A percentile compares a stretch with the other conserved stretches of the same genome.
Conservation (phyloP, 306 rosid genomes). For the Potentilla sterilis region DNA sequence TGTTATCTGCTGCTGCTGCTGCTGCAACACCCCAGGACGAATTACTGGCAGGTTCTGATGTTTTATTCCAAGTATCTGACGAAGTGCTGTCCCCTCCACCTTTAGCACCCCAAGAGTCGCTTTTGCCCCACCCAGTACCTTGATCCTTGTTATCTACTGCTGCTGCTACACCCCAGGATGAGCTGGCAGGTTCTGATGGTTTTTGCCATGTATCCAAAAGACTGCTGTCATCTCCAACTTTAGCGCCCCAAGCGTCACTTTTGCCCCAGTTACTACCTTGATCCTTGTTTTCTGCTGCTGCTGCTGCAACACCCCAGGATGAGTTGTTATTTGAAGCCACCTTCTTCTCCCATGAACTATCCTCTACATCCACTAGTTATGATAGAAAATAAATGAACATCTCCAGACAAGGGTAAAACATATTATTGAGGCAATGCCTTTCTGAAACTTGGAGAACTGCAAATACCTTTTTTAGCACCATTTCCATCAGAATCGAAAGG, state of each 20-base stretch:
- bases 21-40: slow-evolving; percentile 71
- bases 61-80: slow-evolving; percentile 36
- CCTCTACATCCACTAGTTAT: slow-evolving; percentile 43
- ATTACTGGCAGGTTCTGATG: slow-evolving; percentile 24
- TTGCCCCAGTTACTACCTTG: slow-evolving; percentile 57
- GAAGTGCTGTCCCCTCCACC: slow-evolving; percentile 27
- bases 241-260: slow-evolving; percentile 37
- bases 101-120: slow-evolving; percentile 39
- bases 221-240: slow-evolving; percentile 30
- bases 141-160: slow-evolving; percentile 40
- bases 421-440: slow-evolving; percentile 1
- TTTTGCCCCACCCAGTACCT: slow-evolving; percentile 54
- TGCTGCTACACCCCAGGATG: slow-evolving; percentile 67
- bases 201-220: slow-evolving; percentile 36
- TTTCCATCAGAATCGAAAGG: slow-evolving; percentile 43
- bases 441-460: slow-evolving; percentile 6
- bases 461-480: slow-evolving; percentile 35
- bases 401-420: neutral
- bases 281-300: slow-evolving; percentile 30
- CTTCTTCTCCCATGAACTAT: slow-evolving; percentile 64
- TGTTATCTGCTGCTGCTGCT: slow-evolving; percentile 40
- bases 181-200: slow-evolving; percentile 26
- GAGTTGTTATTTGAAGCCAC: slow-evolving; percentile 41
- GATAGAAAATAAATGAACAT: slow-evolving; percentile 21
- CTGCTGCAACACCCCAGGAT: slow-evolving; percentile 67